Evolutionary conservation across 495 filamentous ascomycete genomes (phyloP), one percentile per base, ranked within the genome.

Genomic region (Aspergillus egyptiacus): DNA sequence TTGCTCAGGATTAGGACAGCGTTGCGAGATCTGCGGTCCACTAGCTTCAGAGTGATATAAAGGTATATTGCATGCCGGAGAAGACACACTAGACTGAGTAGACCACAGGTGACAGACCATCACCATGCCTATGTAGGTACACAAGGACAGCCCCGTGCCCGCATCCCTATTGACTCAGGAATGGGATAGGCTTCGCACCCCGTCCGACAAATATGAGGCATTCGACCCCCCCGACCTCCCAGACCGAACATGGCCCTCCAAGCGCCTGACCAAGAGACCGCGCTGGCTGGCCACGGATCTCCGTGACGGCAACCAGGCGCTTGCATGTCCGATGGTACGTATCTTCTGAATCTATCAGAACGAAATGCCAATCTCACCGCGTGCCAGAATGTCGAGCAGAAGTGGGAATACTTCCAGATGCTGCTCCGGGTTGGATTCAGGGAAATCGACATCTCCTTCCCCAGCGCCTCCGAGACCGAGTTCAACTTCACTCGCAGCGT

Each of bases 381-480:
- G 5, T 51, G 35, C 54, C n/a, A 89, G 85, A 86, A 83, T 55
- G 82, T 84, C 46, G 83, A 91, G 28, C 86, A 93, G 64, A 95
- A 95, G 73, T 91, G 76, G 77, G 61, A 69, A 47, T 94, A 88
- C 71, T 95, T 95, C 71, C 73, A 83, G 61, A 89, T 91, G 86
- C 77, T 95, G 30, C 76, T 83, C 50, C 78, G 83, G 55, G 77
- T 93, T 38, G 89, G 89, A 51, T 95, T 91, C 73, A 95, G 91
- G 63, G 89, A 95, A 64, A 91, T 95, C 54, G 89, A 95, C 57
- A 80, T 93, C 14, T 91, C 87, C 1, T 95, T 89, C 65, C 89
- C 89, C 31, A 88, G 86, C 5, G 84, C 89, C 14, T 89, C 85
- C 14, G 79, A 89, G 59, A 91, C 86, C 57, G 89, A 95, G 59